Conservation (phyloP, 1,139 yeast genomes). For the Hemisphaericaspora xylofermentans region DNA sequence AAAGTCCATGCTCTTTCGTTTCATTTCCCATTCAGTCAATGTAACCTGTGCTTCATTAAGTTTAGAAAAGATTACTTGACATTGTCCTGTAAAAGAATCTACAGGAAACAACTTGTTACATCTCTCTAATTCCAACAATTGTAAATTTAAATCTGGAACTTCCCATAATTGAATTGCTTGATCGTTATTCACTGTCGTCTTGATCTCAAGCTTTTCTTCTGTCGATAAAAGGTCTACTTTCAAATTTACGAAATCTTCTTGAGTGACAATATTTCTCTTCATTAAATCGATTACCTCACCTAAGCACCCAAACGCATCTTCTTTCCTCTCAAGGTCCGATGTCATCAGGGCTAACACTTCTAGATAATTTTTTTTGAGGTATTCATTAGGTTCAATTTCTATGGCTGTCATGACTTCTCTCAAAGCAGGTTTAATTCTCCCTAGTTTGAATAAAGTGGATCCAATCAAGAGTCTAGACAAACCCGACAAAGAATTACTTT, state of each 20-base stretch:
- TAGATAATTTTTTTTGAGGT: conserved; percentile 7
- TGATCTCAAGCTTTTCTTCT: conserved; percentile 4
- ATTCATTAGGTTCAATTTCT: conserved; percentile 7
- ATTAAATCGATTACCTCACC: conserved; percentile 14
- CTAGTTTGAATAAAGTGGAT: conserved; percentile 10
- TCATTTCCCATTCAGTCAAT: conserved; percentile 9
- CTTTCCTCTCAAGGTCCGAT: conserved; percentile 9
- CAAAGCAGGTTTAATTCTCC: conserved; percentile 10
- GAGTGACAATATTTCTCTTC: conserved; percentile 4
- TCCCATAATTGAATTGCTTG: too few species aligned
- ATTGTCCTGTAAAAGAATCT: conserved; percentile 13
- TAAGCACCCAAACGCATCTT: conserved; percentile 11
- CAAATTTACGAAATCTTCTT: conserved; percentile 8
- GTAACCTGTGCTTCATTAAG: conserved; percentile 6
- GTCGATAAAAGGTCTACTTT: conserved; percentile 4
- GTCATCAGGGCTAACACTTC: conserved; percentile 8
- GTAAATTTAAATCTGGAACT: conserved; percentile 9
- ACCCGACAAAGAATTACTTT: conserved; percentile 1
- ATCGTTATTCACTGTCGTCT: conserved; percentile 5
- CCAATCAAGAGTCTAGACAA: conserved; percentile 12
- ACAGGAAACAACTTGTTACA: conserved; percentile 7
- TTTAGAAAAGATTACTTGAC: conserved; percentile 10
- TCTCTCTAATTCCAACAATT: conserved; percentile 9
- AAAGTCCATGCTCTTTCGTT: conserved; percentile 5
- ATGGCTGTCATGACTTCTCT: conserved; percentile 13